These are phyloP conservation scores for Hypomyces rosellus DNA, from an alignment of 2,329 filamentous ascomycete genomes.

Conservation along the genomic window DNA sequence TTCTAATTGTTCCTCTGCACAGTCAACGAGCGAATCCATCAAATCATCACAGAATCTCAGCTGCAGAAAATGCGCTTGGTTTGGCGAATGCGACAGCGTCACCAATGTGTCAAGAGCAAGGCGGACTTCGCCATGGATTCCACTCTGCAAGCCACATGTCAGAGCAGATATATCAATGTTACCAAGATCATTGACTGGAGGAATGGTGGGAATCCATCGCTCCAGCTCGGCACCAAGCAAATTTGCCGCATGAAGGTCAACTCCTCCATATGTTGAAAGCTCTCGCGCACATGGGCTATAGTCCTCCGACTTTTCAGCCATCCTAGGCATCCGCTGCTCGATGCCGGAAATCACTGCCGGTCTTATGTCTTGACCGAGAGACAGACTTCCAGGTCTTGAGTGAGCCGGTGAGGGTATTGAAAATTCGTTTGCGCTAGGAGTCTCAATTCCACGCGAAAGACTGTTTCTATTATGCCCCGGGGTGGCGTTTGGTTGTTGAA, in stretches of 20 bases:
- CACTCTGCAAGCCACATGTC: slow-evolving; percentile 82
- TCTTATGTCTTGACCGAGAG: slow-evolving; percentile 32
- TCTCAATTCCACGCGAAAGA: slow-evolving; percentile 42
- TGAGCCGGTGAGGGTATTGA: slow-evolving; percentile 41
- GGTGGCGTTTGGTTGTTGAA: slow-evolving; percentile 5
- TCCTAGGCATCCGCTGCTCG: slow-evolving; percentile 31
- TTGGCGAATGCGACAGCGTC: slow-evolving; percentile 56
- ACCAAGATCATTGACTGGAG: slow-evolving; percentile 70
- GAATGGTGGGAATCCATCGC: slow-evolving; percentile 66
- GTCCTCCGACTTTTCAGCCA: slow-evolving; percentile 42
- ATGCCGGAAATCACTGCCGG: slow-evolving; percentile 15
- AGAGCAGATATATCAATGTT: slow-evolving; percentile 86
- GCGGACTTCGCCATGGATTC: slow-evolving; percentile 83
- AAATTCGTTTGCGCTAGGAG: slow-evolving; percentile 31
- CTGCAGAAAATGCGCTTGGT: slow-evolving; percentile 58
- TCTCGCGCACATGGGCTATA: slow-evolving; percentile 51
- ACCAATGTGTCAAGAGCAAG: slow-evolving; percentile 80
- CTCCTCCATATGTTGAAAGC: slow-evolving; percentile 61
- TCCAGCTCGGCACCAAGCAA: slow-evolving; percentile 62
- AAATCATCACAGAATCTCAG: slow-evolving; percentile 78
- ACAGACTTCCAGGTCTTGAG: slow-evolving; percentile 35
- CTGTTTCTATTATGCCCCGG: slow-evolving; percentile 10
- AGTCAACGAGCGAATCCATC: slow-evolving; percentile 81
- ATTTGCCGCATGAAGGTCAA: slow-evolving; percentile 59
- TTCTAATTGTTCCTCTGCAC: slow-evolving; percentile 82